phyloP scores from a whole-genome alignment of 345 rosid species.

The Leavenworthia alabamica region DNA sequence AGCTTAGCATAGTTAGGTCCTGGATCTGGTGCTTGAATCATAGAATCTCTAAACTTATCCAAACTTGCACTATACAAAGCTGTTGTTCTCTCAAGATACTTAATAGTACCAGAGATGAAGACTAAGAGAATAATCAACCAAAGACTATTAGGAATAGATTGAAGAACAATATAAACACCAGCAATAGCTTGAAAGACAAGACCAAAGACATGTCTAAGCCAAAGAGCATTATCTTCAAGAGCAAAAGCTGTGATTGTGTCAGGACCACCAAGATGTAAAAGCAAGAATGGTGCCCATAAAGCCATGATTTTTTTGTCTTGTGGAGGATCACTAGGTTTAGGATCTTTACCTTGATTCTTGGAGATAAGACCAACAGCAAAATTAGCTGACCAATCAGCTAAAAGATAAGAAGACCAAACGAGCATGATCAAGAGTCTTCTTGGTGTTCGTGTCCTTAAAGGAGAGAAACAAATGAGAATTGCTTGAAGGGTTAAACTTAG shows the following conservation, averaged over 20 bases:
- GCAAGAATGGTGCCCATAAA: constrained; percentile 39
- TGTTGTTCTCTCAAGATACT: constrained; percentile 53
- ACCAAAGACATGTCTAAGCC: constrained; percentile 31
- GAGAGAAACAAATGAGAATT: too few species aligned
- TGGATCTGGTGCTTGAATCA: constrained; percentile 50
- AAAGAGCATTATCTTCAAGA: constrained; percentile 34
- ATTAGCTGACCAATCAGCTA: too few species aligned
- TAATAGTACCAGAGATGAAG: constrained; percentile 47
- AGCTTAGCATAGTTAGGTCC: constrained; percentile 59
- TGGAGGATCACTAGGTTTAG: background rate
- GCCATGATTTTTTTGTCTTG: constrained; percentile 8
- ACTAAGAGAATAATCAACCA: constrained; percentile 33
- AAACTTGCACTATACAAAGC: constrained; percentile 52
- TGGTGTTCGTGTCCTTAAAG: too few species aligned
- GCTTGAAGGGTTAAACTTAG: too few species aligned
- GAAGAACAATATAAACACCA: constrained; percentile 24
- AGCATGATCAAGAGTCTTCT: too few species aligned
- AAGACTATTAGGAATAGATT: constrained; percentile 31
- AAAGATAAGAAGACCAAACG: too few species aligned
- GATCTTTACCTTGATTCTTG: constrained; percentile 24
- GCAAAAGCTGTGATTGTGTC: constrained; percentile 38
- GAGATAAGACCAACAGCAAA: too few species aligned
- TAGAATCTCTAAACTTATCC: constrained; percentile 51
- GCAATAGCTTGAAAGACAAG: constrained; percentile 19
- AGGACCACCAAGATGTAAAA: constrained; percentile 41